These are phyloP conservation scores for Oryza brachyantha DNA, from an alignment of 176 grass and related monocot genomes.

Conservation along the genomic window DNA sequence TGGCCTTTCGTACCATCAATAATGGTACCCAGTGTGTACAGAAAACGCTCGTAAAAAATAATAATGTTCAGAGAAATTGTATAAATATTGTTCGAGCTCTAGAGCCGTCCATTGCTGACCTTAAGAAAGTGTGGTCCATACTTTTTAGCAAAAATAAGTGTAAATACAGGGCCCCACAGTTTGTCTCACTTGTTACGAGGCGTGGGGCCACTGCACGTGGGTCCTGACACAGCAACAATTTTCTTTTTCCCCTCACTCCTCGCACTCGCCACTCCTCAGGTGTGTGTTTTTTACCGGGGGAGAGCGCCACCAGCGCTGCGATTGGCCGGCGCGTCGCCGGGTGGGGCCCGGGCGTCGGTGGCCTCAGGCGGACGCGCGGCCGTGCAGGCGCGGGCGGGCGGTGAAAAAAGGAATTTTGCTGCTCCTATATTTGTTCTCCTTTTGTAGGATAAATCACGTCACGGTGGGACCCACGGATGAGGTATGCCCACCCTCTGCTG, in stretches of 20 bases:
- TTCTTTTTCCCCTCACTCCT: not conserved
- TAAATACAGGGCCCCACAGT: no score
- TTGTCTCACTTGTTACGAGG: not conserved
- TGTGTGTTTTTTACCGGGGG: no score
- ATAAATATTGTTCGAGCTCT: accelerated
- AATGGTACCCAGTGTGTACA: not conserved
- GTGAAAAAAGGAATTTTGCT: not conserved
- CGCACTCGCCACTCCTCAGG: no score
- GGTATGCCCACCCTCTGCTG: slow-evolving; percentile 3
- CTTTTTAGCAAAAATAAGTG: no score
- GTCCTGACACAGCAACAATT: not conserved
- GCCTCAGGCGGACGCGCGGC: accelerated
- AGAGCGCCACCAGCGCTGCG: not conserved
- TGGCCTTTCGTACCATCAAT: not conserved
- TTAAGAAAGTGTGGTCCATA: not conserved
- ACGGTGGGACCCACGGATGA: not conserved
- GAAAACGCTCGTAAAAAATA: no score
- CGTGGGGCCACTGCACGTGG: not conserved
- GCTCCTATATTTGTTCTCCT: no score
- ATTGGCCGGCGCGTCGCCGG: not conserved
- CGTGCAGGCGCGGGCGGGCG: slow-evolving; percentile 43
- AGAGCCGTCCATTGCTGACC: accelerated
- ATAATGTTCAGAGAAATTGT: not conserved
- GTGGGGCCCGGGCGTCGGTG: no score
- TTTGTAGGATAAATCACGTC: slow-evolving; percentile 16